Evolutionary conservation across 2,329 filamentous ascomycete species (phyloP), one percentile per base, ranked within the genome.

Genomic region (Penicillium oxalicum): DNA sequence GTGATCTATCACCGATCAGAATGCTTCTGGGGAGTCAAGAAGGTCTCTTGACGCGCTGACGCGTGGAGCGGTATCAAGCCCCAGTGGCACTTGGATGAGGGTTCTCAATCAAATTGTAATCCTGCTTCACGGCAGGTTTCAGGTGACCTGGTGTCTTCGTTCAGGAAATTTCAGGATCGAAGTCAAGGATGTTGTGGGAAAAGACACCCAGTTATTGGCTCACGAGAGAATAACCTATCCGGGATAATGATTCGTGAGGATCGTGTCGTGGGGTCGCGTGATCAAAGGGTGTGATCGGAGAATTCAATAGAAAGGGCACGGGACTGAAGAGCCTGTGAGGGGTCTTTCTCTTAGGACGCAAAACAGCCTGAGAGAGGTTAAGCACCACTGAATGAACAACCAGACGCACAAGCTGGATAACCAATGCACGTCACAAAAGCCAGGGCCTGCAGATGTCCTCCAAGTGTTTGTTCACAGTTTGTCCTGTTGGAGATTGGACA

Each of bases 41-140:
- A 56, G 53, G 55, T 49, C 29, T 55, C 48, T 45, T 50, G 46
- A 51, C 50, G 54, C 50, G 52, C 55, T 48, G 51, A 53, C 50
- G 53, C 54, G 55, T 56, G 53, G 61, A 48, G 60, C 40, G 54
- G 44, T 47, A 50, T 63, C 59, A 59, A 55, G 59, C 51, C 57
- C 56, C 39, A 51, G 55, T 60, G 48, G 50, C 49, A 60, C 55
- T 55, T 48, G 59, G 51, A 56, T 53, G 48, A 55, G 57, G 52
- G 44, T 52, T 59, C 29, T 61, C 54, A 51, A 54, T 58, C 57
- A 54, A 59, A 53, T 60, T 59, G 57, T 50, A 57, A 65, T 56
- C 57, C 61, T 61, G 58, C 61, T 57, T 55, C 58, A 52, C 52
- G 60, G 55, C 55, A 56, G 53, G 47, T 58, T 58, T 52, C 60